Percentiles rank a stretch among this genome's conserved stretches.
Conservation (phyloP, 306 rosid genomes). For the Abrus precatorius region DNA sequence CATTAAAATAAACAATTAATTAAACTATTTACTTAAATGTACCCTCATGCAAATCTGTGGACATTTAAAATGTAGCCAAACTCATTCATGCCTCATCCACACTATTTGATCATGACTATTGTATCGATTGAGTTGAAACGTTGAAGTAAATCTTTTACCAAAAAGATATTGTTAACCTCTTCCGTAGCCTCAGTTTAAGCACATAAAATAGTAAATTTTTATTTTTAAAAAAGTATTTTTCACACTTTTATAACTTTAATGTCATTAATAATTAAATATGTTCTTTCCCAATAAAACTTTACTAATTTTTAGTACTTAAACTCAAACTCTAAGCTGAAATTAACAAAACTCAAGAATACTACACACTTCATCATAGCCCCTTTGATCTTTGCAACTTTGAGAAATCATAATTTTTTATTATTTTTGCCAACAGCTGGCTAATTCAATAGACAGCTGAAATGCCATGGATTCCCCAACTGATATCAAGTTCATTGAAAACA, state of each 20-base stretch:
- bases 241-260: no score
- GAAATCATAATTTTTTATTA: neutral
- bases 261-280: no score
- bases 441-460: neutral
- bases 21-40: no score
- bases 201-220: no score
- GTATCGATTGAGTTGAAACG: neutral
- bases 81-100: neutral
- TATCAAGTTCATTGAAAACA: constrained; percentile 25
- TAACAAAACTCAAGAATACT: neutral
- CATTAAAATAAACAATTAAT: no score
- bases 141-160: constrained; percentile 4
- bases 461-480: neutral
- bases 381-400: constrained; percentile 8
- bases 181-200: no score
- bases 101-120: constrained; percentile 18
- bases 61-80: constrained; percentile 11
- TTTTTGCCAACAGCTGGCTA: neutral
- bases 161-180: no score
- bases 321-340: no score
- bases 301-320: no score
- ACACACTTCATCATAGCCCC: neutral
- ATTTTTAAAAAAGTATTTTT: no score
- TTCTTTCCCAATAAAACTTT: no score
- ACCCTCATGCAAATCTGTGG: neutral